A percentile compares a stretch with the other conserved stretches of the same genome.
Evolutionary conservation across 768 basidiomycete genomes (phyloP).

Genomic region (Termitomyces sp.): DNA sequence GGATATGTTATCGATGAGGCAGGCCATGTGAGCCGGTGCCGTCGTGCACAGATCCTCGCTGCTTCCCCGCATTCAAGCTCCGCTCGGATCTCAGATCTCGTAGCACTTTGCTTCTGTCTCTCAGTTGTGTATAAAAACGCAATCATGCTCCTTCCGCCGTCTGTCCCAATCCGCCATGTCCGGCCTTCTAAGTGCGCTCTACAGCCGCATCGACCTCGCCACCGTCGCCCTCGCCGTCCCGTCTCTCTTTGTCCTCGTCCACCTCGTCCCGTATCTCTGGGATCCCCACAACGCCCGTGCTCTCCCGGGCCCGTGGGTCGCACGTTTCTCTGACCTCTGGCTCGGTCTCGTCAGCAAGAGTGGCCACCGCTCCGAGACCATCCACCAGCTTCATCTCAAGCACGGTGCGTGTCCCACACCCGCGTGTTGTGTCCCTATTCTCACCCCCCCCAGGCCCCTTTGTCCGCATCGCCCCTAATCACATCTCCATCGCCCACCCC

Average conservation of each 20-base stretch:
- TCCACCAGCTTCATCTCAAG: constrained; percentile 71
- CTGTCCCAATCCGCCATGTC: no score
- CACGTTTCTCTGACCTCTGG: constrained; percentile 73
- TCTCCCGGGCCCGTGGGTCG: constrained; percentile 68
- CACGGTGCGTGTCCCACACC: constrained; percentile 47
- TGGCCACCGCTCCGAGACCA: constrained; percentile 73
- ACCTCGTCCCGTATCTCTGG: constrained; percentile 47
- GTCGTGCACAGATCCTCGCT: no score
- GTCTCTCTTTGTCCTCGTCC: constrained; percentile 28
- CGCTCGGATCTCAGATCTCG: no score
- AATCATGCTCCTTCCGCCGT: no score
- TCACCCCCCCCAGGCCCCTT: constrained; percentile 43
- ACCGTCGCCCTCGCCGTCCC: constrained; percentile 25
- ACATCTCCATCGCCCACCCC: constrained; percentile 75
- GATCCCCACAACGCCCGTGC: constrained; percentile 58
- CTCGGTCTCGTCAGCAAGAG: constrained; percentile 57
- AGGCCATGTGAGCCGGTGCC: background rate
- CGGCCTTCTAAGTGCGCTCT: constrained; percentile 16
- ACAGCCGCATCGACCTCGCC: constrained; percentile 20
- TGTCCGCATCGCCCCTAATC: constrained; percentile 72
- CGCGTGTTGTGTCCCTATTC: background rate
- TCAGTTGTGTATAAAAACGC: no score
- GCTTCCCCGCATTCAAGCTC: no score
- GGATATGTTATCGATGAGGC: background rate
- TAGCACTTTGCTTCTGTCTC: no score